These are phyloP conservation scores for Thalassia testudinum DNA, from an alignment of 116 monocot genomes.

Conservation along the genomic window DNA sequence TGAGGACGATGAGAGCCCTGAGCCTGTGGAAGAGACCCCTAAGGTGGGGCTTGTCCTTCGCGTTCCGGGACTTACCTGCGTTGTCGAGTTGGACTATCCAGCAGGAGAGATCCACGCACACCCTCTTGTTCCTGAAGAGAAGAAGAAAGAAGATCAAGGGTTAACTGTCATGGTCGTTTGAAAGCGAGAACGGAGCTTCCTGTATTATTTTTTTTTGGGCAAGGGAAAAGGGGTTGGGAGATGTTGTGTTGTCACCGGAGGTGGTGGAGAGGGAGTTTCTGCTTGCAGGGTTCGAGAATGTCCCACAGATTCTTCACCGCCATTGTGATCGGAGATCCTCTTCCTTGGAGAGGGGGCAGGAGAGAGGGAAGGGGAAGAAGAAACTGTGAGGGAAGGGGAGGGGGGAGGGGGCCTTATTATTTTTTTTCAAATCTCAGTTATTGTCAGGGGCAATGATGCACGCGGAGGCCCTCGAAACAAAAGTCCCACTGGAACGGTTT, in stretches of 20 bases:
- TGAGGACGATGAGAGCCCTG: conserved; percentile 75
- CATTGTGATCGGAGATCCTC: too few relatives aligned
- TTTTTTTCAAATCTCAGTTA: too few relatives aligned
- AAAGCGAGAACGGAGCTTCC: background rate
- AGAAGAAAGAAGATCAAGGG: background rate
- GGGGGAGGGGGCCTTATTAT: too few relatives aligned
- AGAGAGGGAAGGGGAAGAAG: too few relatives aligned
- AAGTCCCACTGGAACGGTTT: too few relatives aligned
- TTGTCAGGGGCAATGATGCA: too few relatives aligned
- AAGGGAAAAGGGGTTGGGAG: background rate
- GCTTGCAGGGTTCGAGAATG: conserved; percentile 89
- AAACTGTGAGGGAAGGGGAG: too few relatives aligned
- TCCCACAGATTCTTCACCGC: conserved; percentile 95
- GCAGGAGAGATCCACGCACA: conserved; percentile 89
- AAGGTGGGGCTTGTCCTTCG: conserved; percentile 57
- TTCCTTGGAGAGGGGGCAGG: too few relatives aligned
- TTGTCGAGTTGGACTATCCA: conserved; percentile 69
- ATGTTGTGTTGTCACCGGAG: conserved; percentile 40
- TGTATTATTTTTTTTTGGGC: background rate
- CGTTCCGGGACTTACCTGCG: conserved; percentile 21
- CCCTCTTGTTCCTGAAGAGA: conserved; percentile 62
- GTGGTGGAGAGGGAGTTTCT: conserved; percentile 82
- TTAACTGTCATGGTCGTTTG: background rate
- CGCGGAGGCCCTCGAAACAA: too few relatives aligned
- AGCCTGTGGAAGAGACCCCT: conserved; percentile 65